Evolutionary conservation across 2,329 filamentous ascomycete species (phyloP), one percentile per base, ranked within the genome.

Genomic region (Neodidymelliopsis sp.): DNA sequence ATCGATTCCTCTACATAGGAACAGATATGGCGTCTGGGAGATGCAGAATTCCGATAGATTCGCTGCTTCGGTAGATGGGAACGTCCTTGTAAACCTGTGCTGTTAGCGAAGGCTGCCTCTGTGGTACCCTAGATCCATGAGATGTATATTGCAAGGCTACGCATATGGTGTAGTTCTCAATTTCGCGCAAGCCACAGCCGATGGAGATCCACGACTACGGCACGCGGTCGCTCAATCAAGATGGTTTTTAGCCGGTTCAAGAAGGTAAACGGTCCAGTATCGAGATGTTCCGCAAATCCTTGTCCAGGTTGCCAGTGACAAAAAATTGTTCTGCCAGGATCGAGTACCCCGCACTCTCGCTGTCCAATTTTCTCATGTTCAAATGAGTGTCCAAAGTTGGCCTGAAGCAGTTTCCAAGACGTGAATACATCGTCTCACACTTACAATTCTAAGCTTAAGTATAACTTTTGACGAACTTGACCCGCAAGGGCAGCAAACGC

Each of bases 171-270:
- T 24, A 18, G 19, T 22, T 8, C 12, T 15, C 19, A 36, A 33
- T 35, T 4, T 28, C 30, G 20, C 16, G 31, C 37, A 42, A 38
- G 45, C 38, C 33, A 37, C 25, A 28, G 13, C 22, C 33, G 38
- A 37, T 18, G 31, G 27, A 33, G n/a, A 34, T 33, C 16, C 20
- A 28, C 33, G 22, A 43, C 27, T 20, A 15, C 18, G 37, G 25
- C 15, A 5, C 16, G 13, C 12, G 3, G n/a, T 22, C n/a, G 30
- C 45, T 37, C 25, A 8, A 35, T 30, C 24, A 29, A 31, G 27
- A 4, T 9, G 20, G 11, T 9, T 5, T 10, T 8, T 28, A n/a
- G 13, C 28, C 18, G 16, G 16, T 40, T 29, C 6, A n/a, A 47
- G 35, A 47, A 39, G 29, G 37, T 31, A 7, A 8, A 28, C 30